Percentiles rank a stretch among this genome's conserved stretches.
Evolutionary conservation across 164 flowering plant genomes (phyloP).

Genomic region (Umbellularia californica): DNA sequence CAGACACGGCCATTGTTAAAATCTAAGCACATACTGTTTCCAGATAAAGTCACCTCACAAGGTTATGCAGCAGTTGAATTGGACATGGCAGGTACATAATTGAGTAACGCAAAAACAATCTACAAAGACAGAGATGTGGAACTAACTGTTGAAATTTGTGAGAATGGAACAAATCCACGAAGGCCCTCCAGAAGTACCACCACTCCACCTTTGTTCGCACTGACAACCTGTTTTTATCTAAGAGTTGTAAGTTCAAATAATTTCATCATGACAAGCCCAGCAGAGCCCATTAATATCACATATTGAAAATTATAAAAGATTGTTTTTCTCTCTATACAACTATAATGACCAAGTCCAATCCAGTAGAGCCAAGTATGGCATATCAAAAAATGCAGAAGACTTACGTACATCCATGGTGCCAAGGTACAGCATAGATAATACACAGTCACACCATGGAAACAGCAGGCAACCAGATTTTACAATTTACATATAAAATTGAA

Average conservation of each 20-base stretch:
- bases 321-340: too few species aligned
- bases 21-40: background rate
- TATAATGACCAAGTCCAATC: too few species aligned
- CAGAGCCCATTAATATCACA: too few species aligned
- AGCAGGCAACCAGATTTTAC: too few species aligned
- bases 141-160: constrained; percentile 82
- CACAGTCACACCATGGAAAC: too few species aligned
- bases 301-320: too few species aligned
- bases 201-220: constrained; percentile 88
- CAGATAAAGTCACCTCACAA: background rate
- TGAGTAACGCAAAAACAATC: background rate
- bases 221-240: constrained; percentile 50
- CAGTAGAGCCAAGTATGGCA: too few species aligned
- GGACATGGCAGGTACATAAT: background rate
- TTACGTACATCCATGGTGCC: too few species aligned
- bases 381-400: too few species aligned
- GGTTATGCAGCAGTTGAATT: background rate
- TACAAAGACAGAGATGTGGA: constrained; percentile 10
- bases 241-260: background rate
- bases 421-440: too few species aligned
- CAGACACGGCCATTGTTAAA: background rate
- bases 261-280: background rate
- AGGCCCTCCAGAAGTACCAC: constrained; percentile 87
- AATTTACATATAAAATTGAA: too few species aligned
- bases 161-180: constrained; percentile 91